Evolutionary conservation across 352 stramenopile genomes (phyloP).

Genomic region (Pythium apleroticum): DNA sequence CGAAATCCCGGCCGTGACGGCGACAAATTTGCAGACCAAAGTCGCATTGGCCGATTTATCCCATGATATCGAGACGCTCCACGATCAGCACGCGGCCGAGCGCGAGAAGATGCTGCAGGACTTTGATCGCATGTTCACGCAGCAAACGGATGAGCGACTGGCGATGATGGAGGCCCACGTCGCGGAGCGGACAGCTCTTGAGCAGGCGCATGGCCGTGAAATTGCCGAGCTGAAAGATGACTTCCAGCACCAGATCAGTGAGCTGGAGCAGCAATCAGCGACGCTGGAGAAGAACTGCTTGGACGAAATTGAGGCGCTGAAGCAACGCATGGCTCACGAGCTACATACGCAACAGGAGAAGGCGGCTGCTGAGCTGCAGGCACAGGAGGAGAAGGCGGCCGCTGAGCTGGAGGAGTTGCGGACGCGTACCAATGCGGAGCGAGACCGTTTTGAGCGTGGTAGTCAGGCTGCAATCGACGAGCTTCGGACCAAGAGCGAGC

Average conservation of each 20-base stretch:
- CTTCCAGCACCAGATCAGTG: conserved; percentile 32
- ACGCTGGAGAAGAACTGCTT: conserved; percentile 34
- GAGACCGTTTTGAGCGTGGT: not conserved
- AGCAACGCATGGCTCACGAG: conserved; percentile 22
- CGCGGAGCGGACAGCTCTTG: conserved; percentile 31
- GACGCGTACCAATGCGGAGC: conserved; percentile 1
- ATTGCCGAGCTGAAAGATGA: conserved; percentile 22
- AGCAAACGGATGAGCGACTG: conserved; percentile 48
- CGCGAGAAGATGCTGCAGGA: conserved; percentile 44
- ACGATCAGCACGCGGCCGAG: conserved; percentile 38
- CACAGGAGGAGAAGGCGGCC: conserved; percentile 6
- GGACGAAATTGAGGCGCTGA: conserved; percentile 40
- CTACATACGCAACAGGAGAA: conserved; percentile 6
- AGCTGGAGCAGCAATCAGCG: conserved; percentile 35
- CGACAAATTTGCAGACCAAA: conserved; percentile 36
- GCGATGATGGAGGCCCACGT: conserved; percentile 38
- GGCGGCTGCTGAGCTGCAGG: conserved; percentile 18
- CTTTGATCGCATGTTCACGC: conserved; percentile 39
- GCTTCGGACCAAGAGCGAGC: not conserved
- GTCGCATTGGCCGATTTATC: conserved; percentile 40
- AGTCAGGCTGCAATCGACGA: conserved; percentile 7
- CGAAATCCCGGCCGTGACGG: conserved; percentile 41
- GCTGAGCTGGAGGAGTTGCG: conserved; percentile 26
- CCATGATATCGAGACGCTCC: conserved; percentile 42
- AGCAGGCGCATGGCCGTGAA: conserved; percentile 29